A percentile compares a stretch with the other conserved stretches of the same genome.
Conservation (phyloP, 768 basidiomycete species). For the Boletus sp. region DNA sequence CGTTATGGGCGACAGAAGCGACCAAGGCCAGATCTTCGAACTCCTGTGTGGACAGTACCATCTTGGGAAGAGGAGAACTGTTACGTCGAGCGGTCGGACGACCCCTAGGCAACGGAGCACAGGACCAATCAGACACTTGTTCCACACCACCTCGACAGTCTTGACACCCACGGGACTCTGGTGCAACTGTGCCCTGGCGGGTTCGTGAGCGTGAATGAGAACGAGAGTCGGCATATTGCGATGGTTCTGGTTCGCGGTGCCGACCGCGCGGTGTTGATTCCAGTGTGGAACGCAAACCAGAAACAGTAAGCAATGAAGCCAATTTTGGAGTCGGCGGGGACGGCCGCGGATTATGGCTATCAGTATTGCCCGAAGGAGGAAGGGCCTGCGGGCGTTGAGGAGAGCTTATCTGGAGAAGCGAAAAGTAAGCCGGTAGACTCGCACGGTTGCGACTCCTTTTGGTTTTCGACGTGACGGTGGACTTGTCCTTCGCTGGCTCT, state of each 20-base stretch:
- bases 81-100: slow-evolving; percentile 52
- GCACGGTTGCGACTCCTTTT: slow-evolving; percentile 64
- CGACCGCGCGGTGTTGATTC: slow-evolving; percentile 55
- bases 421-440: slow-evolving; percentile 75
- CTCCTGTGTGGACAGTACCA: slow-evolving; percentile 38
- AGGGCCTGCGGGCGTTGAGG: slow-evolving; percentile 36
- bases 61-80: slow-evolving; percentile 57
- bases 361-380: slow-evolving; percentile 48
- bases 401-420: slow-evolving; percentile 57
- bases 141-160: slow-evolving; percentile 39
- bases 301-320: slow-evolving; percentile 31
- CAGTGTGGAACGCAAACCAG: slow-evolving; percentile 36
- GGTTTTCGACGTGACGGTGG: slow-evolving; percentile 37
- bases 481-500: slow-evolving; percentile 25
- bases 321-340: slow-evolving; percentile 65
- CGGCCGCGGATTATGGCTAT: slow-evolving; percentile 37
- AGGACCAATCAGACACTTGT: slow-evolving; percentile 48
- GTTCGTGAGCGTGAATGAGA: slow-evolving; percentile 44
- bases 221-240: slow-evolving; percentile 34
- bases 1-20: slow-evolving; percentile 20
- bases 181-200: slow-evolving; percentile 18
- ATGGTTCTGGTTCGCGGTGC: slow-evolving; percentile 39
- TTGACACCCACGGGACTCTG: slow-evolving; percentile 16
- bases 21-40: slow-evolving; percentile 33
- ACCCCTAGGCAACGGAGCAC: slow-evolving; percentile 39